Conservation (phyloP, 768 basidiomycete species). For the Hygrophoropsis aurantiaca region DNA sequence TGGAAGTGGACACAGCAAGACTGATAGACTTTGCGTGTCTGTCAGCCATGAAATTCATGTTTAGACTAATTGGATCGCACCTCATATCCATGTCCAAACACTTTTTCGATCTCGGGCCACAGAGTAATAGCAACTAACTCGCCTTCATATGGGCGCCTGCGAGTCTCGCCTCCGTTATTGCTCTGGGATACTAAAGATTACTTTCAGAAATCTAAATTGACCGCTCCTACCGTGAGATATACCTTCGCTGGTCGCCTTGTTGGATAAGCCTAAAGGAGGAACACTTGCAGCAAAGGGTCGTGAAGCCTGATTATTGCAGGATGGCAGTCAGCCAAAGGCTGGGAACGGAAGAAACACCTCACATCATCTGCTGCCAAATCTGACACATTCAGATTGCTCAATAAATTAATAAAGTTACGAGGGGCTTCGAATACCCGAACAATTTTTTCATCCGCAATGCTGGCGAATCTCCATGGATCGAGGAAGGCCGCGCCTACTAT, state of each 20-base stretch:
- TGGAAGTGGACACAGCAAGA: slow-evolving; percentile 70
- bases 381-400: slow-evolving; percentile 51
- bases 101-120: slow-evolving; percentile 96
- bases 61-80: slow-evolving; percentile 36
- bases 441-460: slow-evolving; percentile 96
- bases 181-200: slow-evolving; percentile 16
- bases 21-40: slow-evolving; percentile 65
- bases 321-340: not conserved
- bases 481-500: slow-evolving; percentile 79
- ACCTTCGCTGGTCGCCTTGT: slow-evolving; percentile 85
- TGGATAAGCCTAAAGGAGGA: slow-evolving; percentile 91
- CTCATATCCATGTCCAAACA: slow-evolving; percentile 98
- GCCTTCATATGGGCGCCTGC: slow-evolving; percentile 78
- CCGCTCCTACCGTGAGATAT: not conserved
- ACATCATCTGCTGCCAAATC: slow-evolving; percentile 54
- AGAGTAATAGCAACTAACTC: slow-evolving; percentile 85
- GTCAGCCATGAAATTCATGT: not conserved
- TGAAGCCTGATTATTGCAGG: slow-evolving; percentile 29
- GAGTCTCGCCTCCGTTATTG: slow-evolving; percentile 10
- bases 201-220: not conserved
- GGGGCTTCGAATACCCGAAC: slow-evolving; percentile 93
- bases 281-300: slow-evolving; percentile 83
- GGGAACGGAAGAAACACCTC: slow-evolving; percentile 7
- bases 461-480: slow-evolving; percentile 75
- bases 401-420: slow-evolving; percentile 65